Evolutionary conservation across 1,284 basidiomycete species (phyloP).

Genomic region (Cryptococcus sp.): DNA sequence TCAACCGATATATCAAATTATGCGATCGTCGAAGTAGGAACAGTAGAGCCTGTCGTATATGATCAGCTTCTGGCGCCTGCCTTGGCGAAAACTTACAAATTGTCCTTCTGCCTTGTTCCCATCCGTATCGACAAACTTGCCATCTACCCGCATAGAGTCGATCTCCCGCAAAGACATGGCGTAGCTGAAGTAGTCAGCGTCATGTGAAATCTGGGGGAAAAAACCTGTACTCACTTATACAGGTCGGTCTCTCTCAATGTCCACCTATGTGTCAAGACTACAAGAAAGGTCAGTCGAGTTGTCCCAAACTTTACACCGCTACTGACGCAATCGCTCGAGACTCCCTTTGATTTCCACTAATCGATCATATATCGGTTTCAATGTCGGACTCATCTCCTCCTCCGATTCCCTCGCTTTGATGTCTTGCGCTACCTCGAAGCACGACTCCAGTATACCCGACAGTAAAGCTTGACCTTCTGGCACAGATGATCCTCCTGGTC

Average conservation of each 20-base stretch:
- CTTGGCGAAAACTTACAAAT: conserved; percentile 20
- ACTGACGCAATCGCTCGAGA: conserved; percentile 41
- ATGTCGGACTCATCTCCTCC: conserved; percentile 77
- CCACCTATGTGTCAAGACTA: conserved; percentile 92
- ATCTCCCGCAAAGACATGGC: conserved; percentile 92
- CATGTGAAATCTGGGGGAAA: background rate
- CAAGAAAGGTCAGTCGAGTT: background rate
- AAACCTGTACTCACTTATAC: conserved; percentile 57
- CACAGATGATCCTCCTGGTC: conserved; percentile 78
- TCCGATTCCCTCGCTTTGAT: conserved; percentile 91
- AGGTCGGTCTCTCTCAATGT: conserved; percentile 92
- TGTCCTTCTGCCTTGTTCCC: conserved; percentile 61
- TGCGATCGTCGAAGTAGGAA: conserved; percentile 93
- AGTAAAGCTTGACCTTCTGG: conserved; percentile 79
- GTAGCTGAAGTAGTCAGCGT: conserved; percentile 55
- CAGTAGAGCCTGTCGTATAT: conserved; percentile 65
- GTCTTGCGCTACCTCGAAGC: conserved; percentile 94
- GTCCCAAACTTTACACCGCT: background rate
- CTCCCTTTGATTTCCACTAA: conserved; percentile 70
- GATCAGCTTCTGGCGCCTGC: background rate
- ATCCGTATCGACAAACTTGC: conserved; percentile 92
- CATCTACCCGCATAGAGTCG: conserved; percentile 92
- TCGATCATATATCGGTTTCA: conserved; percentile 93
- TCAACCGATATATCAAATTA: conserved; percentile 86
- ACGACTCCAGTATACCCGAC: conserved; percentile 83